phyloP scores from a whole-genome alignment of 2,329 filamentous ascomycete species.

The Arthrocladium fulminans region DNA sequence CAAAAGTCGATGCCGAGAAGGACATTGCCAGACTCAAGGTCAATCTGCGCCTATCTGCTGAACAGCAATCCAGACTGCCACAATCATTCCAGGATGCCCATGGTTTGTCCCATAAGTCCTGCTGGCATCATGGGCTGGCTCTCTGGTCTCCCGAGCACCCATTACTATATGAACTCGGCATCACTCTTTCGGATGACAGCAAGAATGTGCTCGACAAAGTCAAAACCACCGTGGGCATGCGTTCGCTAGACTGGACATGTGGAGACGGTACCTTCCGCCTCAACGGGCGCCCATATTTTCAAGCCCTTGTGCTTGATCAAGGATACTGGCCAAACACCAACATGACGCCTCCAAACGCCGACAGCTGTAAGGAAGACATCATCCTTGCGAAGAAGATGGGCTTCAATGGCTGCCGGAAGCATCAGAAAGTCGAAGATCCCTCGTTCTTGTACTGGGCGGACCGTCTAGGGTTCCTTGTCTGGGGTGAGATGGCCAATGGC shows the following conservation, averaged over 20 bases:
- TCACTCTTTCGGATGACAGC: constrained; percentile 35
- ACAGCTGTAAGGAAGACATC: constrained; percentile 61
- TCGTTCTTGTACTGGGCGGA: constrained; percentile 62
- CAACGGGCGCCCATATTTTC: constrained; percentile 61
- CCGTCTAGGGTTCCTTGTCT: constrained; percentile 54
- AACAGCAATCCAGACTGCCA: background rate
- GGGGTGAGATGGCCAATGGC: constrained; percentile 64
- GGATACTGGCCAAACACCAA: constrained; percentile 65
- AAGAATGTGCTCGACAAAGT: constrained; percentile 45
- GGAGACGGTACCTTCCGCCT: constrained; percentile 53
- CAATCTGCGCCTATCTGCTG: background rate
- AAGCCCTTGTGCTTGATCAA: constrained; percentile 61
- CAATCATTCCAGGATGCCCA: constrained; percentile 43
- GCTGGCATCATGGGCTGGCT: constrained; percentile 49
- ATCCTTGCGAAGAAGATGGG: constrained; percentile 55
- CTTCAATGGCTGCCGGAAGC: constrained; percentile 64
- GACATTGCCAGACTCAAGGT: constrained; percentile 1
- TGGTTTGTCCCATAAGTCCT: constrained; percentile 48
- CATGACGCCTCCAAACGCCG: constrained; percentile 54
- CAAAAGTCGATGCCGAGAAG: constrained; percentile 38
- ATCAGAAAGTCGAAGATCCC: constrained; percentile 59
- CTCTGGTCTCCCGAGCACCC: constrained; percentile 60
- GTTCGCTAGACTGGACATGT: constrained; percentile 52
- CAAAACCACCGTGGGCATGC: constrained; percentile 50
- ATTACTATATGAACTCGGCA: constrained; percentile 54